Evolutionary conservation across 768 basidiomycete species (phyloP), one percentile per base, ranked within the genome.

Genomic region (Harrya chromipes): DNA sequence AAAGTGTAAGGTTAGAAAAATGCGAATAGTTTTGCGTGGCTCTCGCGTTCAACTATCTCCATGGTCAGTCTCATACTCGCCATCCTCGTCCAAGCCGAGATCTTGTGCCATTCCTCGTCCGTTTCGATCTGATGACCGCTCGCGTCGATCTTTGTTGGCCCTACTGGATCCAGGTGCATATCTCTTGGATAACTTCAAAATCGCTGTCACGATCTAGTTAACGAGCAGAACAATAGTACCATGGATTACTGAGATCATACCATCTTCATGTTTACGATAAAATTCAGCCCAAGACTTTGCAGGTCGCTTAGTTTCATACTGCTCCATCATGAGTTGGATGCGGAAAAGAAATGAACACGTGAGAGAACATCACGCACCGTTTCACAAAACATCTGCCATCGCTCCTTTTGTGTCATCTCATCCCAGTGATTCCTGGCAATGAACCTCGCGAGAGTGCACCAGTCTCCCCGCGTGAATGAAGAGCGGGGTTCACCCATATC

Each of bases 201-300:
- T 47, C 19, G 52, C 66, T 70, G 42, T 33, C 6, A 16, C 31
- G 11, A 39, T 38, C 33, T 36, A 13, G 48, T 63, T 27, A 55
- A 41, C 50, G 6, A 48, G 20, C 16, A 31, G 31, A 44, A 45
- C 27, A 36, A 13, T 36, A 9, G 12, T 26, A n/a, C 19, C n/a
- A 46, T 6, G 21, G 21, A 47, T 35, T 31, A n/a, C 46, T 37
- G 14, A n/a, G 55, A 36, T 66, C 68, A 35, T 43, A 83, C 85
- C 67, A 50, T 61, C 42, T 62, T 81, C 77, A 52, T 81, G 68
- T 50, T 69, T 71, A 26, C 82, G 73, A 57, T 79, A 83, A 55
- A 76, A 81, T 59, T 84, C 82, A 17, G 69, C 73, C 84, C 84
- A 87, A 7, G 82, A 73, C 57, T 79, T 83, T 4, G 64, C 61